Percentiles rank a stretch among this genome's conserved stretches.
Evolutionary conservation across 352 stramenopile species (phyloP).

Genomic region (Phytophthora syringae): DNA sequence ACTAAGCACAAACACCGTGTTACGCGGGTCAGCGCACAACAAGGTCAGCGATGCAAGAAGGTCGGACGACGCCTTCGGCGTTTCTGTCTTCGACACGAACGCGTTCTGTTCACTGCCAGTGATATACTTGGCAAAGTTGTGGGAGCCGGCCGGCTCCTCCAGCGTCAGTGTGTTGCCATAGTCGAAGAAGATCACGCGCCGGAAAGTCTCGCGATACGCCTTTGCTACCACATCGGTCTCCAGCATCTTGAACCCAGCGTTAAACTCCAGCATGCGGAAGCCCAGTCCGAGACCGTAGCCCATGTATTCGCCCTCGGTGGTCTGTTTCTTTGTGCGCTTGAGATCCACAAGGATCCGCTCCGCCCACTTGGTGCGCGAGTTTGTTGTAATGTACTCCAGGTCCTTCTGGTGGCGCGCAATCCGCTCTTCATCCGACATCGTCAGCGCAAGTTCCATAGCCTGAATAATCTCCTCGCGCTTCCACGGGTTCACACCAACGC

Average conservation of each 20-base stretch:
- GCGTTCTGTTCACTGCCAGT: conserved; percentile 35
- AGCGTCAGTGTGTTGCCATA: conserved; percentile 98
- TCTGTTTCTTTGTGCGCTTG: conserved; percentile 93
- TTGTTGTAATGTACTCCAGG: conserved; percentile 93
- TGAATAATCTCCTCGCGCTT: conserved; percentile 92
- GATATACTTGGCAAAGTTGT: conserved; percentile 90
- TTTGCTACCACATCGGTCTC: conserved; percentile 91
- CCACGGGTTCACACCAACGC: conserved; percentile 98
- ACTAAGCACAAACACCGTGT: conserved; percentile 99
- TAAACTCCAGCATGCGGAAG: conserved; percentile 97
- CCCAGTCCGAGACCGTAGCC: conserved; percentile 95
- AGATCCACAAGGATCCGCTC: conserved; percentile 97
- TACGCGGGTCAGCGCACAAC: conserved; percentile 95
- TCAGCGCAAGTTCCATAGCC: conserved; percentile 68
- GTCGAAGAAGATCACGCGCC: conserved; percentile 97
- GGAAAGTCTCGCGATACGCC: conserved; percentile 87
- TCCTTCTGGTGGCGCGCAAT: conserved; percentile 81
- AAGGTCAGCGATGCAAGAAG: conserved; percentile 91
- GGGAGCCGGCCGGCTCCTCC: conserved; percentile 74
- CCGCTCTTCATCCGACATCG: conserved; percentile 76
- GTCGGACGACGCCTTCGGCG: conserved; percentile 51
- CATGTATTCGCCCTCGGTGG: conserved; percentile 92
- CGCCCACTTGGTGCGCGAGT: conserved; percentile 97
- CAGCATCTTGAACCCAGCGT: conserved; percentile 95
- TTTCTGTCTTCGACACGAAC: conserved; percentile 38